Evolutionary conservation across 148 eudicot species (phyloP).

Genomic region (Vaccinium corymbosum): DNA sequence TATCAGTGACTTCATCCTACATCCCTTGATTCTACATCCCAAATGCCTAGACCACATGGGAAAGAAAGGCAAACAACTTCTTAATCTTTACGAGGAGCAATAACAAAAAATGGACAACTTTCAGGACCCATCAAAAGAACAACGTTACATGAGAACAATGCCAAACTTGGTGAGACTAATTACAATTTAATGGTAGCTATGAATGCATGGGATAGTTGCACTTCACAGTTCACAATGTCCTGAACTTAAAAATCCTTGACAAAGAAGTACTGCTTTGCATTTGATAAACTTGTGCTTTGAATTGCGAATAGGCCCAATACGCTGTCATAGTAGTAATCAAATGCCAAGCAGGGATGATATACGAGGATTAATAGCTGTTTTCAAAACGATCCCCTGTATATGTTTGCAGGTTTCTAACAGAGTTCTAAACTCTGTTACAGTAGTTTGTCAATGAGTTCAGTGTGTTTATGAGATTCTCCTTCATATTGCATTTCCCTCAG

Average conservation of each 20-base stretch:
- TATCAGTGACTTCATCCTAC: not conserved
- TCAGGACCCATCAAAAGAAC: not conserved
- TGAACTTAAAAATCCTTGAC: not conserved
- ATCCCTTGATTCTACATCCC: not conserved
- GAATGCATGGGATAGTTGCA: not conserved
- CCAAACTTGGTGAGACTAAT: not conserved
- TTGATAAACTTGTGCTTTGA: not conserved
- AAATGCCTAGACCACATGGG: not conserved
- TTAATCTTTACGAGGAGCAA: not conserved
- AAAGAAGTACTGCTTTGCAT: not conserved
- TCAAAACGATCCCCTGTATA: not conserved
- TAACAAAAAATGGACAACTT: not conserved
- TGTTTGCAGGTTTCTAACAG: not conserved
- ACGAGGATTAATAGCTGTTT: not conserved
- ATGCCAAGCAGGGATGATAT: not conserved
- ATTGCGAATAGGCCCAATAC: not conserved
- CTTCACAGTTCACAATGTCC: not conserved
- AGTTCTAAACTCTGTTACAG: not conserved
- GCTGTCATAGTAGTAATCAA: not conserved
- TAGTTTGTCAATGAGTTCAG: not conserved
- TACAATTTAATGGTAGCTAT: not conserved
- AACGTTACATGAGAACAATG: not conserved
- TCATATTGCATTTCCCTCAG: too few relatives aligned
- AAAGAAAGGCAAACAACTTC: not conserved
- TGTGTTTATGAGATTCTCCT: not conserved